Evolutionary conservation across 495 filamentous ascomycete species (phyloP).

Genomic region (Podospora pseudocomata): DNA sequence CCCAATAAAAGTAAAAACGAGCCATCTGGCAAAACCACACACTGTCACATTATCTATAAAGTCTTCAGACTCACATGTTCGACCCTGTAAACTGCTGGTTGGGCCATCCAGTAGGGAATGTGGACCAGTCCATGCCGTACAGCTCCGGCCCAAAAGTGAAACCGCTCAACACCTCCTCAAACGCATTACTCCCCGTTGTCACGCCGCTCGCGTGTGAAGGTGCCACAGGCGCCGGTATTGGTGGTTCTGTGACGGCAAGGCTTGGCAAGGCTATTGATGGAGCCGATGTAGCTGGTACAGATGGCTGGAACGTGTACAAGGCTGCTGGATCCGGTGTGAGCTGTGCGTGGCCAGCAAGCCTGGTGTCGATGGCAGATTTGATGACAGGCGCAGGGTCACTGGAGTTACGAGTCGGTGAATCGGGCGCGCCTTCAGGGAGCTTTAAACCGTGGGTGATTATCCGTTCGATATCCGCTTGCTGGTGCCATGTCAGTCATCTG

Average conservation of each 20-base stretch:
- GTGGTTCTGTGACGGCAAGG: conserved; percentile 3
- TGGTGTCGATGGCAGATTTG: not conserved
- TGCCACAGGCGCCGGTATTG: conserved; percentile 9
- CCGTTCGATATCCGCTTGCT: conserved; percentile 47
- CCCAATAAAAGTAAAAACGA: conserved; percentile 6
- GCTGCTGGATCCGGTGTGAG: not conserved
- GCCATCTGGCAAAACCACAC: not conserved
- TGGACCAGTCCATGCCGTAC: conserved; percentile 26
- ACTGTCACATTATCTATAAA: not conserved
- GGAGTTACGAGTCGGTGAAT: conserved; percentile 10
- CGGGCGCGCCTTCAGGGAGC: conserved; percentile 12
- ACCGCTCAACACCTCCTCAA: conserved; percentile 27
- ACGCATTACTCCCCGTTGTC: conserved; percentile 30
- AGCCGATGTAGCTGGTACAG: not conserved
- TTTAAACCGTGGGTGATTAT: conserved; percentile 37
- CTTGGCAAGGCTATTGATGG: conserved; percentile 10
- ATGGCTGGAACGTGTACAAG: conserved; percentile 3
- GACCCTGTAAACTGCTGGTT: conserved; percentile 3
- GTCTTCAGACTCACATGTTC: not conserved
- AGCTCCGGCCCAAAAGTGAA: conserved; percentile 30
- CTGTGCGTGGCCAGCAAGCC: not conserved
- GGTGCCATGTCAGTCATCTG: conserved; percentile 17
- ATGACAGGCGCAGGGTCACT: not conserved
- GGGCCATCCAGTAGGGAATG: conserved; percentile 17
- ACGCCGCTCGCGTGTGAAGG: conserved; percentile 27